Evolutionary conservation across 2,329 filamentous ascomycete species (phyloP), one percentile per base, ranked within the genome.

Genomic region (Sclerotinia subarctica): DNA sequence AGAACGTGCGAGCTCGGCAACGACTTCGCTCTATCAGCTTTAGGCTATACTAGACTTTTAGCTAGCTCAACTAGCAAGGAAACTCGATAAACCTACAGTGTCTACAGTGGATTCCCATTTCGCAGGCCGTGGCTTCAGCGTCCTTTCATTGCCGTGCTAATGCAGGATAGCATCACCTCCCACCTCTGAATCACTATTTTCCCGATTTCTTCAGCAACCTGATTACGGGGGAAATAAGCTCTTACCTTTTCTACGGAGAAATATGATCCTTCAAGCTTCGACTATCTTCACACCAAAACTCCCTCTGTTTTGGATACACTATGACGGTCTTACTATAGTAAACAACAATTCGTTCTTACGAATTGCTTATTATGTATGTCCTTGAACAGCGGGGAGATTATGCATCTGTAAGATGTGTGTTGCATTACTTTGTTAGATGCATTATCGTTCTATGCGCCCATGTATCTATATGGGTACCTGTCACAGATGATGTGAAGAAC

Each of bases 131-230:
- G 24, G 47, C 51, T 64, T 64, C 62, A 64, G 11, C 35, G 56
- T 24, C 26, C 35, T 58, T 6, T 24, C 52, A 47, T 44, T 56
- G 29, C 21, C 38, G 26, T 65, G 26, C 63, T 66, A 32, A 65
- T 58, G 59, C 59, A 65, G 38, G 52, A 66, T 66, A 66, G 52
- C 49, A 46, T 59, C 63, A 58, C 44, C 63, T 58, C 52, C 63
- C 42, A 66, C 26, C 29, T 49, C 32, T 32, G 51, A 51, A 26
- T 52, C 5, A 49, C 29, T 38, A 52, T 35, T 63, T 26, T 38
- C 32, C 47, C 53, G 35, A 51, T 26, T 51, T n/a, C 59, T 63
- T 63, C 46, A 38, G 59, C 59, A 46, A 32, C 51, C 46, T 51
- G 46, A 62, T 62, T 24, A n/a, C 49, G 21, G 58, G 51, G 35